A percentile compares a stretch with the other conserved stretches of the same genome.
Conservation (phyloP, 306 rosid genomes). For the Cicer arietinum region DNA sequence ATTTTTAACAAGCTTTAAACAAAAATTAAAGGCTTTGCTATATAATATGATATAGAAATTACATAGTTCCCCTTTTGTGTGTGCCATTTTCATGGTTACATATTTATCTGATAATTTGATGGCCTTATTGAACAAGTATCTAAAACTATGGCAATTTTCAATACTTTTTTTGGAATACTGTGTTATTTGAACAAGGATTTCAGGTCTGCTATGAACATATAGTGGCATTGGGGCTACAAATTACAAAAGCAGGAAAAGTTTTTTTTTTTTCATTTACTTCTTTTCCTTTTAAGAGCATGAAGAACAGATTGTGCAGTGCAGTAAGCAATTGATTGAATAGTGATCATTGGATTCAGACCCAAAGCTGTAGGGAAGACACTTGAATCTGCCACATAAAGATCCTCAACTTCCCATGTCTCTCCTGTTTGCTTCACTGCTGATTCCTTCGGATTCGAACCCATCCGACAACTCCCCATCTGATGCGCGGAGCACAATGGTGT, state of each 20-base stretch:
- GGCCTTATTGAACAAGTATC: constrained; percentile 23
- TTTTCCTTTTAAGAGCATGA: constrained; percentile 66
- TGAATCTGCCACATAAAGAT: constrained; percentile 74
- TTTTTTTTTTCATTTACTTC: neutral
- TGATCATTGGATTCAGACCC: constrained; percentile 88
- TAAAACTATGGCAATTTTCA: neutral
- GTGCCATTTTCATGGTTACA: no score
- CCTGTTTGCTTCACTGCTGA: constrained; percentile 74
- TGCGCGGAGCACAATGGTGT: constrained; percentile 77
- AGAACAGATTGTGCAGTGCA: constrained; percentile 83
- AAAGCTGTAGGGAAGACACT: constrained; percentile 89
- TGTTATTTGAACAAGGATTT: constrained; percentile 33
- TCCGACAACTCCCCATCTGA: constrained; percentile 90
- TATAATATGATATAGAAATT: no score
- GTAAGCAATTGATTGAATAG: constrained; percentile 82
- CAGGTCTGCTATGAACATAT: constrained; percentile 25
- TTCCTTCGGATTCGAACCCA: constrained; percentile 61
- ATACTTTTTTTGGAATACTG: neutral
- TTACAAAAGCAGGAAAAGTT: neutral
- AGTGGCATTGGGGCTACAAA: constrained; percentile 34
- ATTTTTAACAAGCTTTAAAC: no score
- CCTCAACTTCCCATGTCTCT: constrained; percentile 86
- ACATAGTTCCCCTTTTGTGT: no score
- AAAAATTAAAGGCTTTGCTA: neutral
- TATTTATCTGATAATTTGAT: no score